Percentiles rank a stretch among this genome's conserved stretches.
Conservation (phyloP, 768 basidiomycete species). For the Galerina sulciceps region DNA sequence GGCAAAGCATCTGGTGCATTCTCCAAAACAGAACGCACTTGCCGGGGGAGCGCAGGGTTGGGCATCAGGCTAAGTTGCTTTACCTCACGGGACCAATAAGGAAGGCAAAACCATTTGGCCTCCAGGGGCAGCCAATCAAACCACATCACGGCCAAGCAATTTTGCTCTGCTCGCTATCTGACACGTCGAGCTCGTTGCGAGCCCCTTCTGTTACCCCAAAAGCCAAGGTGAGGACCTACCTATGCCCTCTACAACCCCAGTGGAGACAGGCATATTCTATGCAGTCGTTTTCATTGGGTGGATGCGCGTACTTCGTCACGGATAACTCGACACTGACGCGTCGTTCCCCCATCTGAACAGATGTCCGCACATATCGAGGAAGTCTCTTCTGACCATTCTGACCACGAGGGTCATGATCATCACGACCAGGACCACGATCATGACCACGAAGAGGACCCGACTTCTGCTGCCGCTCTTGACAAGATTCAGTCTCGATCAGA, state of each 20-base stretch:
- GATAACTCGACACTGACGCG: slow-evolving; percentile 38
- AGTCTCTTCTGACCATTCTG: slow-evolving; percentile 79
- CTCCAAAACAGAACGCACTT: slow-evolving; percentile 63
- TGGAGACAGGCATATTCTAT: background rate
- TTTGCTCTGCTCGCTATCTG: slow-evolving; percentile 34
- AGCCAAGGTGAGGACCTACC: slow-evolving; percentile 32
- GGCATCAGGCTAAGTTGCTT: slow-evolving; percentile 19
- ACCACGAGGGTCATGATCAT: slow-evolving; percentile 60
- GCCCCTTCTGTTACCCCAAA: slow-evolving; percentile 21
- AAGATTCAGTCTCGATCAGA: slow-evolving; percentile 95
- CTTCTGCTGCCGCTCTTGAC: slow-evolving; percentile 82
- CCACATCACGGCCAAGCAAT: slow-evolving; percentile 35
- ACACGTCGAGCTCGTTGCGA: slow-evolving; percentile 41
- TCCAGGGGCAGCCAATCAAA: slow-evolving; percentile 27
- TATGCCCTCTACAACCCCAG: slow-evolving; percentile 14
- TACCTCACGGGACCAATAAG: slow-evolving; percentile 11
- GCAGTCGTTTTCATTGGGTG: slow-evolving; percentile 24
- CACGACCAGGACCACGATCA: slow-evolving; percentile 75
- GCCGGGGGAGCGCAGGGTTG: slow-evolving; percentile 32
- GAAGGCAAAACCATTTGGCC: slow-evolving; percentile 11
- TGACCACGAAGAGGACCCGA: slow-evolving; percentile 79
- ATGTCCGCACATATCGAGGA: slow-evolving; percentile 90
- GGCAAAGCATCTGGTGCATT: slow-evolving; percentile 52
- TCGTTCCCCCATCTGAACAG: slow-evolving; percentile 31
- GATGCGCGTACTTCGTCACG: slow-evolving; percentile 31